Evolutionary conservation across 768 basidiomycete species (phyloP).

Genomic region (Tricholoma bakamatsutake): DNA sequence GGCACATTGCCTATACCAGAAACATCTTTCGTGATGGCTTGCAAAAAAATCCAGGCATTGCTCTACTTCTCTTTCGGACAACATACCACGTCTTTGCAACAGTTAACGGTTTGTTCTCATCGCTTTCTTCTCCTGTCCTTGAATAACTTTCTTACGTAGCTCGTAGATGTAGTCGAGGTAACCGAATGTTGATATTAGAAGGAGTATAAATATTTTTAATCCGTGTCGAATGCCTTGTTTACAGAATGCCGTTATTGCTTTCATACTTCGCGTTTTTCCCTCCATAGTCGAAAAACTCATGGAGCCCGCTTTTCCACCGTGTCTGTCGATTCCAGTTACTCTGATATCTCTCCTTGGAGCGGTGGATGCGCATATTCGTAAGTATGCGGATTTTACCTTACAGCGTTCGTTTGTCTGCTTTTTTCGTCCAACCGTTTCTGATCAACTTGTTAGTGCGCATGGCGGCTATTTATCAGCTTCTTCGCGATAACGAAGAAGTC

Average conservation of each 20-base stretch:
- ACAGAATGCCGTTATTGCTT: conserved; percentile 15
- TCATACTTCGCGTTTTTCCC: conserved; percentile 14
- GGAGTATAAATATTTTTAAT: neutral
- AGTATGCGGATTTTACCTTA: conserved; percentile 11
- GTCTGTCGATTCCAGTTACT: conserved; percentile 11
- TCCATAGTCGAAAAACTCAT: conserved; percentile 8
- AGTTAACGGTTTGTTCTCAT: conserved; percentile 7
- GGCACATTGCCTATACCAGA: conserved; percentile 10
- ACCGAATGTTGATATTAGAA: neutral
- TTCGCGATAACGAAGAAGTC: conserved; percentile 12
- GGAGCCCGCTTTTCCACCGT: conserved; percentile 4
- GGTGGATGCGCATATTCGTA: conserved; percentile 8
- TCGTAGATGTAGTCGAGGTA: conserved; percentile 15
- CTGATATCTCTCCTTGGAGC: conserved; percentile 12
- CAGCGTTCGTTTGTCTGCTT: conserved; percentile 9
- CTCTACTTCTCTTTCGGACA: conserved; percentile 7
- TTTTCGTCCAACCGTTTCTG: neutral
- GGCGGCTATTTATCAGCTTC: conserved; percentile 11
- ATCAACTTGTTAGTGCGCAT: conserved; percentile 12
- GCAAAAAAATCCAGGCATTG: conserved; percentile 13
- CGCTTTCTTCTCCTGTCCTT: neutral
- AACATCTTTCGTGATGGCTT: conserved; percentile 14
- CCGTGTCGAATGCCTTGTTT: neutral
- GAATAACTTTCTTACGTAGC: neutral
- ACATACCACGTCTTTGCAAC: neutral